Evolutionary conservation across 140 eudicot species (phyloP).

Genomic region (Flaveria floridana): DNA sequence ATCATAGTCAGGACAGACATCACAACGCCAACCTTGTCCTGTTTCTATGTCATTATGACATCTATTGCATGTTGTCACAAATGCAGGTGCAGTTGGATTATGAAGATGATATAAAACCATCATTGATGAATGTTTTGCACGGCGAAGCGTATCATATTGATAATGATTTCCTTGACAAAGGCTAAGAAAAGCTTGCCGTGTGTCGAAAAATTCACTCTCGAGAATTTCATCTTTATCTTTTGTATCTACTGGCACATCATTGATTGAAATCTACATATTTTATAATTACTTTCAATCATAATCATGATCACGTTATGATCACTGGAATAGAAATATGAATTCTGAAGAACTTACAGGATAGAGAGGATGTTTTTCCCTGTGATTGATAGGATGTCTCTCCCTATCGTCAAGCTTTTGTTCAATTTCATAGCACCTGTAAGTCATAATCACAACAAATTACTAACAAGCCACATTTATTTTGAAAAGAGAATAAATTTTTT

Average conservation of each 20-base stretch:
- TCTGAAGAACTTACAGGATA: constrained; percentile 44
- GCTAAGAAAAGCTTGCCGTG: constrained; percentile 86
- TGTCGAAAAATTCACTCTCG: constrained; percentile 91
- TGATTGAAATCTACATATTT: constrained; percentile 61
- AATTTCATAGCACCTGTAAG: constrained; percentile 68
- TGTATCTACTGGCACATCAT: constrained; percentile 64
- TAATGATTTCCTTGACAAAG: constrained; percentile 97
- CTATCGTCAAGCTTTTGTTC: constrained; percentile 75
- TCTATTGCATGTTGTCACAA: constrained; percentile 70
- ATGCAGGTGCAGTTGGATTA: constrained; percentile 96
- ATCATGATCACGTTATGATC: constrained; percentile 11
- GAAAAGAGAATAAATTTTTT: background rate
- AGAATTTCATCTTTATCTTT: constrained; percentile 85
- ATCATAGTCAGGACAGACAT: constrained; percentile 86
- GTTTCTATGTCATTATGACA: constrained; percentile 88
- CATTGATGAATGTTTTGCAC: constrained; percentile 98
- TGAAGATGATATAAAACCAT: constrained; percentile 97
- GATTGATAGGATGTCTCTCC: constrained; percentile 77
- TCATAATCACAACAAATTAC: constrained; percentile 19
- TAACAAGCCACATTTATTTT: background rate
- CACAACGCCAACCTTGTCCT: constrained; percentile 99
- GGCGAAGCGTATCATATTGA: constrained; percentile 93
- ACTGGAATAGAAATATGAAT: constrained; percentile 6
- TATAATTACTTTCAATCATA: constrained; percentile 9
- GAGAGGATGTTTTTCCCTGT: constrained; percentile 61